A percentile compares a stretch with the other conserved stretches of the same genome.
These are phyloP conservation scores for Neurospora pannonica DNA, from an alignment of 495 filamentous ascomycete species.

Conservation along the genomic window DNA sequence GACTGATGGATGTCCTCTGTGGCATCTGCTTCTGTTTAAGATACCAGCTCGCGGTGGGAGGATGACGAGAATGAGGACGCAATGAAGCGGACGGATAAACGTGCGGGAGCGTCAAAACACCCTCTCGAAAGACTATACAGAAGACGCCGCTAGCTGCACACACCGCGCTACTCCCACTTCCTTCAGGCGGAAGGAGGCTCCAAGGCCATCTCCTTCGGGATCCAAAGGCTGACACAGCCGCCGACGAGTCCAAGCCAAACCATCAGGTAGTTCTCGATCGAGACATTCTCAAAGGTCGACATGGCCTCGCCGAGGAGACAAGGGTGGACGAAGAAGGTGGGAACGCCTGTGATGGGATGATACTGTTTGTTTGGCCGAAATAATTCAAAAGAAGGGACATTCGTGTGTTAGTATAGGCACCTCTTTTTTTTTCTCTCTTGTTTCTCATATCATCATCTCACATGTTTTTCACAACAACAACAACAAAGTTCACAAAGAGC, in stretches of 20 bases:
- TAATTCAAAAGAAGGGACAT: conserved; percentile 13
- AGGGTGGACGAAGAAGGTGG: conserved; percentile 75
- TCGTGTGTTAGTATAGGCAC: conserved; percentile 32
- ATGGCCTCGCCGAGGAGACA: conserved; percentile 79
- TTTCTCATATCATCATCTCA: conserved; percentile 11
- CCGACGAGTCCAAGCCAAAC: conserved; percentile 75
- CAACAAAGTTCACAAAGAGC: neutral
- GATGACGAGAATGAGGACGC: neutral
- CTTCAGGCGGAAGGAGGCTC: conserved; percentile 4
- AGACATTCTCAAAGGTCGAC: conserved; percentile 39
- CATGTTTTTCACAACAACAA: neutral
- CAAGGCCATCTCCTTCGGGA: conserved; percentile 50
- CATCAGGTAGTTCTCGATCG: conserved; percentile 60
- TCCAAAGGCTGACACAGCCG: conserved; percentile 58
- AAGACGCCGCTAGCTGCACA: neutral
- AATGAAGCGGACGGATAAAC: neutral
- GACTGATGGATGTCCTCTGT: conserved; percentile 26
- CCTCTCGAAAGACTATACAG: neutral
- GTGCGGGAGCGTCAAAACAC: neutral
- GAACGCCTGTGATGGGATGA: conserved; percentile 65
- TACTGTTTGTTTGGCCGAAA: conserved; percentile 41
- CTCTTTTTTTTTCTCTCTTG: conserved; percentile 12
- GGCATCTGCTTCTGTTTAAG: neutral
- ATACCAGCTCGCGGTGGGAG: neutral
- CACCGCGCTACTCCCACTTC: neutral